Evolutionary conservation across 768 basidiomycete species (phyloP), one percentile per base, ranked within the genome.

Genomic region (Podaxis sp.): DNA sequence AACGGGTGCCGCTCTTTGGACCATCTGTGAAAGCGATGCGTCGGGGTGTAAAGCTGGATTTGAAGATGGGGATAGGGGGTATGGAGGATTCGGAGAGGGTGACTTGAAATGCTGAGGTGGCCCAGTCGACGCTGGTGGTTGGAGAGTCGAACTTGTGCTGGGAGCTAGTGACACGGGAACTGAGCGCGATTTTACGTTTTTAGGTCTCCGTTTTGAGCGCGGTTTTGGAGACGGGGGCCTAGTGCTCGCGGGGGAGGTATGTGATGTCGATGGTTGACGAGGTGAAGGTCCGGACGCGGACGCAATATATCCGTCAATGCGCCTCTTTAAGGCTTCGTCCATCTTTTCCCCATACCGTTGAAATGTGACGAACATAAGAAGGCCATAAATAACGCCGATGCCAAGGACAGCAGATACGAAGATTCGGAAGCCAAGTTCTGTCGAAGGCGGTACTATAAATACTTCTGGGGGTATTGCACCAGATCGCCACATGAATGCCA

Each of bases 261-360:
- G n/a, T n/a, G 44, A n/a, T 7, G 5, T 19, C n/a, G 44, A 46
- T 9, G 44, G 44, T 17, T 46, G n/a, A n/a, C 0, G 19, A 19
- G 44, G 44, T 9, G n/a, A 19, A 8, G 19, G 44, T 17, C 44
- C 44, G 15, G 44, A 22, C 1, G 55, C 56, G 12, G 56, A 57
- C 5, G 40, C 40, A 24, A 57, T 30, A n/a, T 57, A 57, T n/a
- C 24, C 7, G 26, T 57, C 56, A n/a, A 57, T 57, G 12, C 56
- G 56, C 15, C 56, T 15, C 15, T 24, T 44, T 28, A 57, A 33
- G 5, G 56, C 56, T 8, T 57, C 40, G 12, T 70, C 69, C 59
- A 71, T 44, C 7, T 61, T 55, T 2, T 63, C 64, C 7, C 82
- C 80, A 19, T 46, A 46, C n/a, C 63, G 56, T 24, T 28, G 48